Evolutionary conservation across 208 protist species (phyloP).

Genomic region (Zelonia costaricensis): DNA sequence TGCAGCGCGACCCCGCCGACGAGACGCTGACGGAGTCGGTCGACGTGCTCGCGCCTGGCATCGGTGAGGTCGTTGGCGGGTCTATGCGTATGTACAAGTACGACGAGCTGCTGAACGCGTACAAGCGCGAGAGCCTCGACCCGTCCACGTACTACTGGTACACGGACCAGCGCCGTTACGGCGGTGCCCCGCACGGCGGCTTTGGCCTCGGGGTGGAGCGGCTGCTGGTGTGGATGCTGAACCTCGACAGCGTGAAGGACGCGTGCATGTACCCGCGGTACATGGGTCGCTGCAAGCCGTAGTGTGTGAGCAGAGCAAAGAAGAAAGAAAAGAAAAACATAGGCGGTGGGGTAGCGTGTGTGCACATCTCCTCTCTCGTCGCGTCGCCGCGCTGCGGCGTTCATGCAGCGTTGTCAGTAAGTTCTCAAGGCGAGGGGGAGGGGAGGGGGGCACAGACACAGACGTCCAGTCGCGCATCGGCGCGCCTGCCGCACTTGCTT

Average conservation of each 20-base stretch:
- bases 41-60: slow-evolving; percentile 97
- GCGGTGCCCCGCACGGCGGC: slow-evolving; percentile 97
- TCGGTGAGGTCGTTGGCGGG: slow-evolving; percentile 99
- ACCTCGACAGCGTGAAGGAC: slow-evolving; percentile 96
- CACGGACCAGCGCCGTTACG: slow-evolving; percentile 98
- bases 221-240: slow-evolving; percentile 97
- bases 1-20: slow-evolving; percentile 92
- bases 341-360: no score
- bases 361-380: no score
- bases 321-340: neutral
- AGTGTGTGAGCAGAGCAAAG: slow-evolving; percentile 34
- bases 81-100: slow-evolving; percentile 97
- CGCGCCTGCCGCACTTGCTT: no score
- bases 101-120: slow-evolving; percentile 94
- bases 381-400: no score
- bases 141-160: slow-evolving; percentile 98
- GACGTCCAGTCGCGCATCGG: no score
- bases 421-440: no score
- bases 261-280: slow-evolving; percentile 97
- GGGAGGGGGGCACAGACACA: no score
- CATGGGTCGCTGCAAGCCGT: slow-evolving; percentile 96
- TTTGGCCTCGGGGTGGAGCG: slow-evolving; percentile 98
- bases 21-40: slow-evolving; percentile 92
- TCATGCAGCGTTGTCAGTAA: no score
- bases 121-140: slow-evolving; percentile 95